Conservation (phyloP, 75 land plant genomes). For the Azolla pinnata region DNA sequence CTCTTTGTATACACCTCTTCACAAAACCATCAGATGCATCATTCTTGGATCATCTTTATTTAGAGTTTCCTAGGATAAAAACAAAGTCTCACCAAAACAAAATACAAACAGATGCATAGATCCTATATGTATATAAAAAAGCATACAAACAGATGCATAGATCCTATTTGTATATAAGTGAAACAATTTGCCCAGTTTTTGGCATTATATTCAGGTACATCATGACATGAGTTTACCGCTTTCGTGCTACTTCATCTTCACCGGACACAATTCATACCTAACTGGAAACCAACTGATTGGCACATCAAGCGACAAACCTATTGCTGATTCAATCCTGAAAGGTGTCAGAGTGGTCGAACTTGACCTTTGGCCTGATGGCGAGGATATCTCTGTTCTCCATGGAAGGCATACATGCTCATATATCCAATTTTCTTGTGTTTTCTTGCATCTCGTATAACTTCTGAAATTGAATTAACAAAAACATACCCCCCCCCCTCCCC, state of each 20-base stretch:
- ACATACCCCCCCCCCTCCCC: no score
- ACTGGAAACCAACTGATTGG: constrained; percentile 71
- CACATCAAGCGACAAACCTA: constrained; percentile 40
- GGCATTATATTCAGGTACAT: constrained; percentile 27
- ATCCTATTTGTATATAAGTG: neutral
- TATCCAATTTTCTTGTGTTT: neutral
- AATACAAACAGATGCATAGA: neutral
- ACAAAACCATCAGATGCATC: no score
- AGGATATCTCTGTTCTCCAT: constrained; percentile 39
- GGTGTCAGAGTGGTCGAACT: constrained; percentile 67
- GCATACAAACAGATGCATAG: neutral
- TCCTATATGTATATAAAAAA: neutral
- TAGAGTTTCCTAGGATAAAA: no score
- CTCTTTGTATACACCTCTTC: no score
- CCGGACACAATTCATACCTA: constrained; percentile 72
- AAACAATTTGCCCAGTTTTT: neutral
- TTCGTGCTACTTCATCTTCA: constrained; percentile 53
- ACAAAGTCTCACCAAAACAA: neutral
- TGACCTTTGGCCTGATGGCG: constrained; percentile 63
- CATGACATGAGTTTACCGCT: constrained; percentile 63
- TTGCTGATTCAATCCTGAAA: constrained; percentile 34
- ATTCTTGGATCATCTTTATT: no score
- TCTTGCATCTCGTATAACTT: no score
- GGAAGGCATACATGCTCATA: constrained; percentile 36
- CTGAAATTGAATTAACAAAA: no score